Conservation (phyloP, 495 filamentous ascomycete species). For the Talaromyces nanjingensis region DNA sequence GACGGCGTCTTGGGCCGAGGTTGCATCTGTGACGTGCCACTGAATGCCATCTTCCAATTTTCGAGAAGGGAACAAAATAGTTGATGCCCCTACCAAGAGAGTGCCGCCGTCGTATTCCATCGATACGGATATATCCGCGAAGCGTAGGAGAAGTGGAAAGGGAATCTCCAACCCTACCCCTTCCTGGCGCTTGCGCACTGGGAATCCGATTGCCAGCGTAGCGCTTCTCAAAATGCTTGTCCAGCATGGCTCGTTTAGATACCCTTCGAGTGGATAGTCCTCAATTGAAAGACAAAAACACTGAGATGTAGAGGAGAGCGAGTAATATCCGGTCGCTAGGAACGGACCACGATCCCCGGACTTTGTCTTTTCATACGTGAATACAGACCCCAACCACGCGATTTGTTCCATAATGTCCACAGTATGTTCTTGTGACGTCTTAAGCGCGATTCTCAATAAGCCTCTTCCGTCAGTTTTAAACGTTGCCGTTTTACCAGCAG, state of each 20-base stretch:
- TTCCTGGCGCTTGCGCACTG: background rate
- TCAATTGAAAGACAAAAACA: background rate
- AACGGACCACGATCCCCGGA: background rate
- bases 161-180: slow-evolving; percentile 5
- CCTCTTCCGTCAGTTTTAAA: too few relatives aligned
- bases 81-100: background rate
- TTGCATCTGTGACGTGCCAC: slow-evolving; percentile 1
- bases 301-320: background rate
- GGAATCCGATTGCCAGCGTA: slow-evolving; percentile 1
- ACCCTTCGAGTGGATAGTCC: background rate
- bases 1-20: background rate
- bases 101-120: slow-evolving; percentile 2
- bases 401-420: background rate
- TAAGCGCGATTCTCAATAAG: too few relatives aligned
- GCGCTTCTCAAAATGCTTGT: background rate
- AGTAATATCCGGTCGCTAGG: background rate
- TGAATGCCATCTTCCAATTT: background rate
- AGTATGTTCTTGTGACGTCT: too few relatives aligned
- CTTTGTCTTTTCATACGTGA: background rate
- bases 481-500: too few relatives aligned
- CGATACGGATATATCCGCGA: slow-evolving; percentile 3
- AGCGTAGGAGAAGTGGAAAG: slow-evolving; percentile 4
- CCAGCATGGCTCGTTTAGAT: slow-evolving; percentile 1
- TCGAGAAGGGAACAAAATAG: background rate
- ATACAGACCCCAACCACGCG: background rate